These are phyloP conservation scores for Coemansia sp. DNA, from an alignment of 192 early-diverging fungal species.

Conservation along the genomic window DNA sequence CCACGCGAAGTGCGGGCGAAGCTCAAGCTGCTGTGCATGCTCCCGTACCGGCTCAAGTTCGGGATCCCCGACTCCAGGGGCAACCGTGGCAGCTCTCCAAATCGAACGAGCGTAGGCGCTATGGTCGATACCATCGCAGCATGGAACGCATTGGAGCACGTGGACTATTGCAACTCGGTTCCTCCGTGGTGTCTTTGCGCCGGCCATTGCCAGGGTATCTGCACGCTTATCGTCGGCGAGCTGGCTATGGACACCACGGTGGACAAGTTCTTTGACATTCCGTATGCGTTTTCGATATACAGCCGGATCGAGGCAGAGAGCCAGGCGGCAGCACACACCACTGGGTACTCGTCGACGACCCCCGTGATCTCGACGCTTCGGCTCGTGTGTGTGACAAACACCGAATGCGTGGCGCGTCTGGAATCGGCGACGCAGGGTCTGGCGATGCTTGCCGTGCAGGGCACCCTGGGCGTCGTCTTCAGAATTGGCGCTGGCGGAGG, in stretches of 20 bases:
- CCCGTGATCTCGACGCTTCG: background rate
- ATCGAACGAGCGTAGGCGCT: background rate
- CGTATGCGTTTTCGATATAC: constrained; percentile 15
- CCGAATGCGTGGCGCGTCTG: background rate
- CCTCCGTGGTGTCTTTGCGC: constrained; percentile 33
- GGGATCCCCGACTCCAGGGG: background rate
- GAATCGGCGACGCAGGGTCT: background rate
- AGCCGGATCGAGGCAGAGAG: background rate
- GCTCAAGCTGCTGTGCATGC: constrained; percentile 5
- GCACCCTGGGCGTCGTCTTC: too few relatives aligned
- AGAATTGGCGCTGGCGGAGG: background rate
- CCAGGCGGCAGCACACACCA: background rate
- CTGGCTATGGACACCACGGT: constrained; percentile 17
- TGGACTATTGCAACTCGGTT: constrained; percentile 13
- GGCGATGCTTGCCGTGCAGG: too few relatives aligned
- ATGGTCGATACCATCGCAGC: background rate
- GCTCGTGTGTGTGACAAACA: background rate
- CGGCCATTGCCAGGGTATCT: constrained; percentile 29
- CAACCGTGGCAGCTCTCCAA: background rate
- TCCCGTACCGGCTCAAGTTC: constrained; percentile 18
- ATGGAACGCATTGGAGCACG: background rate
- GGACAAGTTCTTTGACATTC: background rate
- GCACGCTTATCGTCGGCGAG: constrained; percentile 34
- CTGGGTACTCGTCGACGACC: background rate
- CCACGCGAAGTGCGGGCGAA: background rate